Percentiles rank a stretch among this genome's conserved stretches.
These are phyloP conservation scores for Arachis monticola DNA, from an alignment of 331 rosid genomes.

Conservation along the genomic window DNA sequence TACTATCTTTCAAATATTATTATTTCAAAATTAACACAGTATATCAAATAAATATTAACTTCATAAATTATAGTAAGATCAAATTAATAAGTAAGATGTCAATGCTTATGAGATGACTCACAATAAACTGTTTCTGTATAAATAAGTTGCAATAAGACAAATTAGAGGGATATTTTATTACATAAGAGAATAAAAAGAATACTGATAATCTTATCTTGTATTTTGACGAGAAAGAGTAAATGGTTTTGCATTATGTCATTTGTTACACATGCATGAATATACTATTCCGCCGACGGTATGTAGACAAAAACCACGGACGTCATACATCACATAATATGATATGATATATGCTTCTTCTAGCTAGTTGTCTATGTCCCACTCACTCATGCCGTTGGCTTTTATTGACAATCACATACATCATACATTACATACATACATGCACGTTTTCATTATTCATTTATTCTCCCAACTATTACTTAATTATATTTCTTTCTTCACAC, in stretches of 20 bases:
- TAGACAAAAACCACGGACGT: constrained; percentile 41
- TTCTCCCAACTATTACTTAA: too few relatives aligned
- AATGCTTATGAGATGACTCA: neutral
- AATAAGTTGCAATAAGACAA: neutral
- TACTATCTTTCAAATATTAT: too few relatives aligned
- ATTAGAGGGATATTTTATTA: neutral
- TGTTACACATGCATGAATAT: neutral
- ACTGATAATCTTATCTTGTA: neutral
- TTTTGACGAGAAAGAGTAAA: constrained; percentile 40
- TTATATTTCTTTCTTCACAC: neutral
- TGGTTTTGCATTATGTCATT: constrained; percentile 16
- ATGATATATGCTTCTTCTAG: neutral
- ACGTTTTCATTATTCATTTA: too few relatives aligned
- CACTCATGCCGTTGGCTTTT: constrained; percentile 39
- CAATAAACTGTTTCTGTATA: neutral
- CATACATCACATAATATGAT: neutral
- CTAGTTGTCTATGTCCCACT: constrained; percentile 27
- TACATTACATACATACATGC: too few relatives aligned
- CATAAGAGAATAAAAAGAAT: neutral
- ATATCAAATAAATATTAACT: too few relatives aligned
- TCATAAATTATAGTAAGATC: neutral
- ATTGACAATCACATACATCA: constrained; percentile 30
- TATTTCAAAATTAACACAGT: too few relatives aligned
- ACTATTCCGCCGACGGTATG: constrained; percentile 58
- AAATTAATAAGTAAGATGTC: neutral